Evolutionary conservation across 768 basidiomycete species (phyloP).

Genomic region (Amanita fuliginea): DNA sequence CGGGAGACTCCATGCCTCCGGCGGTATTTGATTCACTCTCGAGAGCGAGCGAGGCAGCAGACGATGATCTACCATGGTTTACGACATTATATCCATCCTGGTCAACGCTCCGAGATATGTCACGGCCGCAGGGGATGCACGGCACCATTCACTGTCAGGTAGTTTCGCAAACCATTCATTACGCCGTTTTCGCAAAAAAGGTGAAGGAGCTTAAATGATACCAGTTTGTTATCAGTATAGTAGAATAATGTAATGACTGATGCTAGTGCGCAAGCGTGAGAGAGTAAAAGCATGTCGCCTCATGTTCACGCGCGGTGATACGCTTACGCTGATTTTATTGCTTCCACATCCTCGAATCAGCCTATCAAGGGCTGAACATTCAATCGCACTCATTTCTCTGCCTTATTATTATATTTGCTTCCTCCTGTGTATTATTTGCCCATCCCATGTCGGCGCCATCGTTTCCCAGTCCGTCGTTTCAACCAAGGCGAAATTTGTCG

Average conservation of each 20-base stretch:
- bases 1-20: background rate
- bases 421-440: background rate
- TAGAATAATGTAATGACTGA: background rate
- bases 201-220: background rate
- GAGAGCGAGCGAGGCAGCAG: background rate
- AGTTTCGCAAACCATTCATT: background rate
- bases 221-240: too few species aligned
- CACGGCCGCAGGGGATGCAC: background rate
- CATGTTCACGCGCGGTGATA: background rate
- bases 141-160: background rate
- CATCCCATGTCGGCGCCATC: slow-evolving; percentile 13
- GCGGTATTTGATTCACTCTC: background rate
- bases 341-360: background rate
- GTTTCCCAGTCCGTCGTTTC: slow-evolving; percentile 14
- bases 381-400: background rate
- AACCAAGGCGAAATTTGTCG: slow-evolving; percentile 14
- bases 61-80: background rate
- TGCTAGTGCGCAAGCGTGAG: background rate
- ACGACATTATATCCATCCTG: background rate
- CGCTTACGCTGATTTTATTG: background rate
- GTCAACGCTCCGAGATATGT: background rate
- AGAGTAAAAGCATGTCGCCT: background rate
- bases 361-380: background rate
- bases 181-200: background rate
- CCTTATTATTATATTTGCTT: background rate